Evolutionary conservation across 148 eudicot genomes (phyloP), one percentile per base, ranked within the genome.

Genomic region (Tetragonia tetragonoides): DNA sequence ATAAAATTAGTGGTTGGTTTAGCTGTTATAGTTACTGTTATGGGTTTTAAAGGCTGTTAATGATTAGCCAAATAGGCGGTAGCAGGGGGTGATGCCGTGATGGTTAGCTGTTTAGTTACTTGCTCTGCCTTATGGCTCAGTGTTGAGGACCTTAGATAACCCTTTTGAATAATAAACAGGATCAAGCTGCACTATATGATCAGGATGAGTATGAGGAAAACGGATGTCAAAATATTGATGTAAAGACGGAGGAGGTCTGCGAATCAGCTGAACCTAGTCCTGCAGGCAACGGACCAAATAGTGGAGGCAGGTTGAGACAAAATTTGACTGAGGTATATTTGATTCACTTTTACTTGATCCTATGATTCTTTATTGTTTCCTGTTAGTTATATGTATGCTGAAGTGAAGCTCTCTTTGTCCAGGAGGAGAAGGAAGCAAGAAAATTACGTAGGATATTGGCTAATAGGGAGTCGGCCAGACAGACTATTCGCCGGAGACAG

Each of bases 381-480:
- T 81, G 4, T 53, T 39, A 66, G 23, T 18, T 23, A 38, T 16
- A 7, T 64, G 40, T 16, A 7, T 64, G 40, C 21, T 61, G 0
- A 4, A 28, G 18, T 18, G 77, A 67, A 23, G 14, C 34, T 57
- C 47, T 44, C 10, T 37, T 78, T 9, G 21, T 14, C 17, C 70
- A 94, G 98, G 88, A 82, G 7, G 93, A 91, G 73, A 94, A 87
- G 80, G 93, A 94, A 81, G 93, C 81, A 64, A 84, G 94, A 49
- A 91, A 86, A 78, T 17, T 89, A 56, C 89, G 90, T 1, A 87
- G 97, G 68, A 83, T 94, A 12, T 70, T 94, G 75, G 97, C 98
- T 21, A 94, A 94, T 61, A 87, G 98, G 73, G 98, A 94, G 83
- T 94, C 97, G 0, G 98, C 98, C 16, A 85, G 97, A 66, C 91